phyloP scores from a whole-genome alignment of 2,329 filamentous ascomycete genomes.

The Ceratocystiopsis brevicomis region DNA sequence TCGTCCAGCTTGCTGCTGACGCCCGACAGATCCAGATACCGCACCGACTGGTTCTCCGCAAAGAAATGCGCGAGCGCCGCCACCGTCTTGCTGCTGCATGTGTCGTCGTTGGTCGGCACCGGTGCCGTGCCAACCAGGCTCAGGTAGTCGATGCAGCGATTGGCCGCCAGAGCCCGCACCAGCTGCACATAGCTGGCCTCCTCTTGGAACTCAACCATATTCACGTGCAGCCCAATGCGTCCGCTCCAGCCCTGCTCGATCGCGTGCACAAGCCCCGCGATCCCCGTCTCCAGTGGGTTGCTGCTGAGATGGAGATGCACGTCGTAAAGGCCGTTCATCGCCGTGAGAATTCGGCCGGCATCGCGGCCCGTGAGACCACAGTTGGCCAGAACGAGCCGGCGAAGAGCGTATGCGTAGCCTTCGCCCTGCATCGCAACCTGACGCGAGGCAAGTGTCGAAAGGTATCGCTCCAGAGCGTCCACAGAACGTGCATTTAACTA shows the following conservation, averaged over 20 bases:
- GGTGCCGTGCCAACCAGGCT: constrained; percentile 35
- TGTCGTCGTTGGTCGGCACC: constrained; percentile 17
- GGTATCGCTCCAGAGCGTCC: constrained; percentile 25
- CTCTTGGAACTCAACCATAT: constrained; percentile 37
- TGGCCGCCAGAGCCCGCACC: constrained; percentile 29
- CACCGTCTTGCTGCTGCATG: constrained; percentile 25
- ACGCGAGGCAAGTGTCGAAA: constrained; percentile 12
- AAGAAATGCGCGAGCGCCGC: constrained; percentile 31
- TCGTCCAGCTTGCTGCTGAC: constrained; percentile 39
- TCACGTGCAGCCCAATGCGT: constrained; percentile 30
- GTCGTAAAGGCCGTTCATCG: constrained; percentile 26
- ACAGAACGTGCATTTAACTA: constrained; percentile 22
- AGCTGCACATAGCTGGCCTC: constrained; percentile 33
- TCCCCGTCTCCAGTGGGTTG: constrained; percentile 33
- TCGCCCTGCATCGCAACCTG: constrained; percentile 2
- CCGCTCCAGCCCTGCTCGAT: constrained; percentile 25
- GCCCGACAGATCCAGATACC: constrained; percentile 36
- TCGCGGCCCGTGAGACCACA: constrained; percentile 32
- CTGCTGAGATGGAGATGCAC: constrained; percentile 30
- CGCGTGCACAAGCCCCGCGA: constrained; percentile 29
- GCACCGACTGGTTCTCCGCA: constrained; percentile 28
- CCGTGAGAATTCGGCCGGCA: constrained; percentile 29
- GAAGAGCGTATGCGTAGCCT: constrained; percentile 9
- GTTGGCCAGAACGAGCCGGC: constrained; percentile 28
- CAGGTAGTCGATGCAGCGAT: constrained; percentile 30